Base-by-base conservation (phyloP, 495 filamentous ascomycete species). In the Hypomontagnella submonticulosa region DNA sequence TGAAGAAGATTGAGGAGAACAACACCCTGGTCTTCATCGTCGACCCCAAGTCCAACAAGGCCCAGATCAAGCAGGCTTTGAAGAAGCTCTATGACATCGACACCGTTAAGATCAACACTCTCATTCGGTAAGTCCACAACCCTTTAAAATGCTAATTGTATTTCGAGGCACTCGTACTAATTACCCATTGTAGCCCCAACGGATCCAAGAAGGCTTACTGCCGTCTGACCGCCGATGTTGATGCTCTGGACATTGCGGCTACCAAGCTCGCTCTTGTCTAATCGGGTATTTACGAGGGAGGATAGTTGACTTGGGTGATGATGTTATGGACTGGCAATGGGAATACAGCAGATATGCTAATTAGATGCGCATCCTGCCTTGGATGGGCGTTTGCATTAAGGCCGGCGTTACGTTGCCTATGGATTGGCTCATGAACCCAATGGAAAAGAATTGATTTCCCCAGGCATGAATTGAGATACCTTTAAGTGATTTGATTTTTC, bases 1-100 rank as follows among this genome's bases (percentile, higher is more conserved):
- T 99, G 92, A 99, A 99, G 92, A 97, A 97, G 90, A 96, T 98
- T 68, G 96, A 98, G 88, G 95, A 98, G 90, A 91, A 98, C 87
- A 97, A 99, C 87, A 97, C 95, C 71, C 85, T 98, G 18, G 96
- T 98, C 71, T 98, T 99, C 85, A 97, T 98, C 75, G 93, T 97
- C 74, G 92, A 99, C 70, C 87, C 92, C 78, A 97, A 97, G 90
- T 87, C 92, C 74, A 99, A 99, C 86, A 99, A 99, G 91, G 89
- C 93, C 75, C 95, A 99, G 88, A 99, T 99, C 83, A 97, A 97
- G 88, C 84, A 86, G 73, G 91, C 95, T 64, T 84, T 99, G 68
- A 99, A 99, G 92, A 97, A 93, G 90, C 88, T 98, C 69, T 99
- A 99, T 80, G 94, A 98, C 81, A 93, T 99, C 67, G 92, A 97